phyloP scores from a whole-genome alignment of 2,329 filamentous ascomycete genomes.

The Bipolaris gigantea region DNA sequence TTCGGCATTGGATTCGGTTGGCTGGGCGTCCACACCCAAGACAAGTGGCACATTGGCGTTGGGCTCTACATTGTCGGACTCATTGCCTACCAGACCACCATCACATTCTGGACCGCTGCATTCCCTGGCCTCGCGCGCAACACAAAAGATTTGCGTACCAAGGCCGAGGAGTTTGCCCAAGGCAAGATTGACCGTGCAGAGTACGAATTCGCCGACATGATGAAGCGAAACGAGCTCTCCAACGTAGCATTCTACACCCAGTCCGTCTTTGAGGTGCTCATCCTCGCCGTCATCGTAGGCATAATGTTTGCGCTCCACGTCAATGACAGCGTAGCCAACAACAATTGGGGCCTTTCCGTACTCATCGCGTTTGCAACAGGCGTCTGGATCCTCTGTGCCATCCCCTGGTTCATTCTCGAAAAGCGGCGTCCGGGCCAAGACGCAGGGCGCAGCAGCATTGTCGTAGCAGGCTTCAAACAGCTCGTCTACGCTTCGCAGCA shows the following conservation, averaged over 20 bases:
- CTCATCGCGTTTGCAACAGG: constrained; percentile 67
- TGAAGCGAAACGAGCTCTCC: constrained; percentile 65
- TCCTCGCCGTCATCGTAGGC: constrained; percentile 30
- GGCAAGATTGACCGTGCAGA: constrained; percentile 60
- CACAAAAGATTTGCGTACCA: constrained; percentile 55
- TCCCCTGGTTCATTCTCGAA: constrained; percentile 69
- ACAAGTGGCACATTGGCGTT: constrained; percentile 62
- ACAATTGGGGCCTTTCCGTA: constrained; percentile 68
- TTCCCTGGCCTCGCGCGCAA: constrained; percentile 62
- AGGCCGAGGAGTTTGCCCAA: constrained; percentile 49
- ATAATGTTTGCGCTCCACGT: constrained; percentile 61
- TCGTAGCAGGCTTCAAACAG: constrained; percentile 63
- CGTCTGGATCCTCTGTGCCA: constrained; percentile 64
- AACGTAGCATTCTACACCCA: constrained; percentile 68
- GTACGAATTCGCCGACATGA: constrained; percentile 54
- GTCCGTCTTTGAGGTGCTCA: constrained; percentile 61
- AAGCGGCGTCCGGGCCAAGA: constrained; percentile 64
- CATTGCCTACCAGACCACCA: constrained; percentile 66
- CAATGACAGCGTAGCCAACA: constrained; percentile 60
- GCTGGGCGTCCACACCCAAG: constrained; percentile 63
- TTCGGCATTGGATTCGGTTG: constrained; percentile 67
- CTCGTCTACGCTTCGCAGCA: constrained; percentile 57
- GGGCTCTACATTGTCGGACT: constrained; percentile 68
- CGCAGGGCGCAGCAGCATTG: constrained; percentile 55
- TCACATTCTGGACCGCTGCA: constrained; percentile 70